Conservation (phyloP, 495 filamentous ascomycete species). For the Talaromyces stipitatus region DNA sequence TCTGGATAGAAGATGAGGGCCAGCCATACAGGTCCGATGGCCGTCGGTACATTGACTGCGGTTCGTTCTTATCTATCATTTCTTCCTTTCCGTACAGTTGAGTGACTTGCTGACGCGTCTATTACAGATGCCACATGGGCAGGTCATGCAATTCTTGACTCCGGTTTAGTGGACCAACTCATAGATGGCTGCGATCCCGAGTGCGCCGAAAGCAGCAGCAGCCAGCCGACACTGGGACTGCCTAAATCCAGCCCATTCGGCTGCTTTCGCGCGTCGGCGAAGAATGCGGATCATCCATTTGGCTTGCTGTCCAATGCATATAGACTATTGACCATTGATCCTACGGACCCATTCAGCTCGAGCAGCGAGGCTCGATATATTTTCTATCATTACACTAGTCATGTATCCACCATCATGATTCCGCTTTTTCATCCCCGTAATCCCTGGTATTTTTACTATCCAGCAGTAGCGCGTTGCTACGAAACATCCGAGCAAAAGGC, state of each 20-base stretch:
- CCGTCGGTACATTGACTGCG: slow-evolving; percentile 9
- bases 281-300: background rate
- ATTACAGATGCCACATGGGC: slow-evolving; percentile 7
- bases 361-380: slow-evolving; percentile 8
- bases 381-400: slow-evolving; percentile 12
- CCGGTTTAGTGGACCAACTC: slow-evolving; percentile 5
- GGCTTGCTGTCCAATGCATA: slow-evolving; percentile 3
- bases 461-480: slow-evolving; percentile 10
- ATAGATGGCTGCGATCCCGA: slow-evolving; percentile 4
- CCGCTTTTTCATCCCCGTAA: slow-evolving; percentile 12
- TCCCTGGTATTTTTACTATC: slow-evolving; percentile 12
- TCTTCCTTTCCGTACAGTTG: background rate
- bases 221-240: background rate
- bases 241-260: slow-evolving; percentile 4
- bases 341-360: slow-evolving; percentile 3
- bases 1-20: slow-evolving; percentile 3
- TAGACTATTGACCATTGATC: background rate
- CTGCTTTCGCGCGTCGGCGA: background rate
- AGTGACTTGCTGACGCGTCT: background rate
- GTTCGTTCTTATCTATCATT: slow-evolving; percentile 2
- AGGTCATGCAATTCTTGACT: slow-evolving; percentile 4
- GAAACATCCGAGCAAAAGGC: slow-evolving; percentile 6
- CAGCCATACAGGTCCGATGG: slow-evolving; percentile 8
- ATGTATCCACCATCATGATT: slow-evolving; percentile 13
- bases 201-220: background rate